Base-by-base conservation (phyloP, 2,329 filamentous ascomycete genomes). In the Mycocentrospora acerina region DNA sequence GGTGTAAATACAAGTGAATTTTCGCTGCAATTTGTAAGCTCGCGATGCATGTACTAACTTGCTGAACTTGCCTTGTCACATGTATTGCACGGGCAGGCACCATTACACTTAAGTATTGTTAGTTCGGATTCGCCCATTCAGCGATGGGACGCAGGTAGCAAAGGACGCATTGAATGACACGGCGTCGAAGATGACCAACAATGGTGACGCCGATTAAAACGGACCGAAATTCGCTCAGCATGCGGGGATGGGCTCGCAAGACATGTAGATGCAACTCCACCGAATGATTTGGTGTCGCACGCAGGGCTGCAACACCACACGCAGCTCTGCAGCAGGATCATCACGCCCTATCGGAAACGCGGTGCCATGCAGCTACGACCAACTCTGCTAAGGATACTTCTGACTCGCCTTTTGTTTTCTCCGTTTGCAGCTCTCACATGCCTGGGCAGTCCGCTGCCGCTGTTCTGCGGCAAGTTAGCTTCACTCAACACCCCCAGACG, bases 331-430 rank as follows among this genome's bases (percentile, higher is more conserved):
- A 9, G 19, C 19, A 9, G 5, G 19, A 22, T 5, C 19, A 22
- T 22, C 19, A 22, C 19, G 19, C 9, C 9, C 5, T 22, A 22
- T 22, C 19, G 5, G n/a, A 22, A 22, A 22, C 19, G 19, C 5
- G 22, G 35, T 15, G 5, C 55, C 11, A 22, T 22, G 19, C 19
- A 22, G 19, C 19, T 6, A 5, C 9, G 19, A 22, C 11, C 40
- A 26, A 35, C 45, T 28, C 29, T 33, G 25, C 33, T 6, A 37
- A 26, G 15, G 24, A 31, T 24, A 27, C 11, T 9, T 28, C 24
- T 18, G 22, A 53, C 76, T 71, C 58, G 81, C 82, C 73, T 84
- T 85, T 67, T 85, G 81, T 62, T 85, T 85, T 46, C 81, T 75
- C 43, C 75, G 73, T 66, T 82, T 84, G 69, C 82, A 85, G 46